Percentiles rank a stretch among this genome's conserved stretches.
phyloP scores from a whole-genome alignment of 257 asterid species.

The Plantago major region DNA sequence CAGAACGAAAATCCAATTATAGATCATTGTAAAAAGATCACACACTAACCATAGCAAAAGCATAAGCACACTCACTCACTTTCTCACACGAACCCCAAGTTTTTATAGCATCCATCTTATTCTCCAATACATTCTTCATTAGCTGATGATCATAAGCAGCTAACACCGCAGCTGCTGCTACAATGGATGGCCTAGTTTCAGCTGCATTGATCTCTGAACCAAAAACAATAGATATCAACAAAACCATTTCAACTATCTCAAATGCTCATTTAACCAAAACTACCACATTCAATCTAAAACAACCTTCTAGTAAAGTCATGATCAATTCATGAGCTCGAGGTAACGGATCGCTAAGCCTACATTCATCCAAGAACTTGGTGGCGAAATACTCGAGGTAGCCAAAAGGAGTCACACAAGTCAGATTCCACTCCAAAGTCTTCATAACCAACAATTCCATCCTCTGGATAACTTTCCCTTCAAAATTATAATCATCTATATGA shows the following conservation, averaged over 20 bases:
- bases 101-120: slow-evolving; percentile 31
- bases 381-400: slow-evolving; percentile 39
- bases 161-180: slow-evolving; percentile 52
- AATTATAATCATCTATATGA: slow-evolving; percentile 30
- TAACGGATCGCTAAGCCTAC: slow-evolving; percentile 16
- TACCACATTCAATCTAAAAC: neutral
- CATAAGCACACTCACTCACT: slow-evolving; percentile 31
- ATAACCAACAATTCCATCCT: slow-evolving; percentile 46
- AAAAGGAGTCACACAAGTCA: slow-evolving; percentile 42
- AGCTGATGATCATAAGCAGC: slow-evolving; percentile 37
- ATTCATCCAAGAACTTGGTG: slow-evolving; percentile 26
- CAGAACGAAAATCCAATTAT: slow-evolving; percentile 2
- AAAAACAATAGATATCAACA: slow-evolving; percentile 1
- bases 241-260: neutral
- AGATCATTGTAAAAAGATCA: neutral
- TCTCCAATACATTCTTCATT: slow-evolving; percentile 25
- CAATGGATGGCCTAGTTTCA: slow-evolving; percentile 37
- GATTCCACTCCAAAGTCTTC: slow-evolving; percentile 45
- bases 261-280: slow-evolving; percentile 2
- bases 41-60: neutral
- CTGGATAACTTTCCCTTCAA: slow-evolving; percentile 30
- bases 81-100: slow-evolving; percentile 40
- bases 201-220: slow-evolving; percentile 36
- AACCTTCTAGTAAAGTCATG: slow-evolving; percentile 37
- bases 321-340: slow-evolving; percentile 33